A percentile compares a stretch with the other conserved stretches of the same genome.
These are phyloP conservation scores for Thraustochytrium sp. DNA, from an alignment of 352 stramenopile genomes.

Conservation along the genomic window DNA sequence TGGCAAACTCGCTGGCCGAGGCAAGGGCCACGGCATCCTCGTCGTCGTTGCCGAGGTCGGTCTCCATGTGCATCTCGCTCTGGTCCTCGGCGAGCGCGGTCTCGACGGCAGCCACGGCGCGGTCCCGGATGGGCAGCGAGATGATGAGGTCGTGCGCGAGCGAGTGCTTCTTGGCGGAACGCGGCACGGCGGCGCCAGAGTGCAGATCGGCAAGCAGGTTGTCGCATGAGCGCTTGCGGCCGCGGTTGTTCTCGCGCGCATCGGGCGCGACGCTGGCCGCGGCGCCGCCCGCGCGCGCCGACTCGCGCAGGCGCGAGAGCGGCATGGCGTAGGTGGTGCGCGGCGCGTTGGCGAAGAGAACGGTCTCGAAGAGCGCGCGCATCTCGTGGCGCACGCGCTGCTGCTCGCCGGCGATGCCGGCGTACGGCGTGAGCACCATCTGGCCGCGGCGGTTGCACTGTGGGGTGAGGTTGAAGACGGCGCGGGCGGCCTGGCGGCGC, in stretches of 20 bases:
- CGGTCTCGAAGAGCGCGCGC: conserved; percentile 23
- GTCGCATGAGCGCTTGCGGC: background rate
- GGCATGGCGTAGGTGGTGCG: background rate
- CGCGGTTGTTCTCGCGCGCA: no score
- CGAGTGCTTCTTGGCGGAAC: background rate
- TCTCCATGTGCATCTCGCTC: background rate
- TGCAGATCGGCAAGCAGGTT: background rate
- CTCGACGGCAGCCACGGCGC: background rate
- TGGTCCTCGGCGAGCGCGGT: background rate
- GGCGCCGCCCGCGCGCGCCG: background rate
- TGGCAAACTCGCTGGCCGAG: no score
- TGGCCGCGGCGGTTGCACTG: background rate
- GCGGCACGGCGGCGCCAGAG: no score
- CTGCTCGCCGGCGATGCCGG: conserved; percentile 9
- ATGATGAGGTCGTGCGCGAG: background rate
- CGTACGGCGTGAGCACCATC: conserved; percentile 29
- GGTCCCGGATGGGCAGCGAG: background rate
- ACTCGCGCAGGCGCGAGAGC: background rate
- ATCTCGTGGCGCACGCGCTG: conserved; percentile 36
- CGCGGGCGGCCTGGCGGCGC: conserved; percentile 13
- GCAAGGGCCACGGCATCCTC: no score
- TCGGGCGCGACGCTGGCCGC: background rate
- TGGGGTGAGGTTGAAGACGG: conserved; percentile 32
- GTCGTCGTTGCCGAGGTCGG: no score
- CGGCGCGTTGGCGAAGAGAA: background rate